Percentiles rank a stretch among this genome's conserved stretches.
phyloP scores from a whole-genome alignment of 805 yeast species.

The Hanseniaspora pseudoguilliermondii region DNA sequence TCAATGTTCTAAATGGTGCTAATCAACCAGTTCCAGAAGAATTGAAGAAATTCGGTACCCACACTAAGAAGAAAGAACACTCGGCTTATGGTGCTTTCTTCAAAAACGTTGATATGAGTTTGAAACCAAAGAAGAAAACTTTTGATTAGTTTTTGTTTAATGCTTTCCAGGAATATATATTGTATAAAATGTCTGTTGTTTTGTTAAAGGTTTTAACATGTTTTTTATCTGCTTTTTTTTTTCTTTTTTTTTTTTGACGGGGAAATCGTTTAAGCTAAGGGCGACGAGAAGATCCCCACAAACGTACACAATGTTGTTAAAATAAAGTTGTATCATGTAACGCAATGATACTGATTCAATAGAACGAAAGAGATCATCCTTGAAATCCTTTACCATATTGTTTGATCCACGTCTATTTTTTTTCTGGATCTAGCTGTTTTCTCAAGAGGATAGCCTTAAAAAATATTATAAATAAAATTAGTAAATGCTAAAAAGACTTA shows the following conservation, averaged over 20 bases:
- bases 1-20: constrained; percentile 86
- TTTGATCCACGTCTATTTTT: too few relatives aligned
- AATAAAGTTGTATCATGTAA: too few relatives aligned
- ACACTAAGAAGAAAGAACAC: constrained; percentile 94
- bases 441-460: too few relatives aligned
- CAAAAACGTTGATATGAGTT: constrained; percentile 78
- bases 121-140: constrained; percentile 81
- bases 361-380: too few relatives aligned
- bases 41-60: constrained; percentile 87
- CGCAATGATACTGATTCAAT: too few relatives aligned
- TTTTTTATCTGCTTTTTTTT: neutral
- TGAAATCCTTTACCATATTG: too few relatives aligned
- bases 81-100: constrained; percentile 96
- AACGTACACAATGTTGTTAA: too few relatives aligned
- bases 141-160: constrained; percentile 35
- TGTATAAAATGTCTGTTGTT: neutral
- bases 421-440: too few relatives aligned
- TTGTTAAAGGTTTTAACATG: neutral
- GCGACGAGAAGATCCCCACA: too few relatives aligned
- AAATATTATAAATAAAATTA: too few relatives aligned
- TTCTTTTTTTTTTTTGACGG: too few relatives aligned
- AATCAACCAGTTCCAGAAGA: constrained; percentile 93
- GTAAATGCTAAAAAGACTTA: neutral
- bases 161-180: neutral
- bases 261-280: too few relatives aligned